Evolutionary conservation across 306 rosid genomes (phyloP).

Genomic region (Quercus engelmannii): DNA sequence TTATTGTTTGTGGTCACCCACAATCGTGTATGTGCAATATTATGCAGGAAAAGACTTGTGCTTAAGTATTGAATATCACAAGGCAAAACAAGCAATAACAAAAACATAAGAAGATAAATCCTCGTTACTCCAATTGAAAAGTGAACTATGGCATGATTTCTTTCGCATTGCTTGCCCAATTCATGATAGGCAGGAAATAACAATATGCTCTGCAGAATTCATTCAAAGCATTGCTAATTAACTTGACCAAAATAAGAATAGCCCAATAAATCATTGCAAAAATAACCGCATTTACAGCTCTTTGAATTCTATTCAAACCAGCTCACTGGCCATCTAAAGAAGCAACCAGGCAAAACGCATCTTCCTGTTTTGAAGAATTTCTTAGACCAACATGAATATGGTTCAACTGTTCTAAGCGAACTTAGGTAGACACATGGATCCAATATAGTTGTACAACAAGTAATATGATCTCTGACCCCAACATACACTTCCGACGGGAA

Average conservation of each 20-base stretch:
- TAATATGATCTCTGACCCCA: constrained; percentile 3
- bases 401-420: background rate
- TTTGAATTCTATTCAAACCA: background rate
- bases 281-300: background rate
- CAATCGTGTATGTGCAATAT: background rate
- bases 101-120: background rate
- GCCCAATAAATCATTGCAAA: background rate
- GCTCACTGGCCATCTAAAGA: background rate
- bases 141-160: background rate
- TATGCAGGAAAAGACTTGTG: background rate
- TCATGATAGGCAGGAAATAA: background rate
- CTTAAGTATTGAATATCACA: background rate
- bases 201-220: background rate
- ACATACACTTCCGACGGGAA: constrained; percentile 8
- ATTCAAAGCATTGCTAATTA: background rate
- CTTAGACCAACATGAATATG: background rate
- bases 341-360: background rate
- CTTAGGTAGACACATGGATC: constrained; percentile 5
- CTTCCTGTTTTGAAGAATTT: background rate
- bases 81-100: background rate
- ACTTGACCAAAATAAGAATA: background rate
- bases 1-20: background rate
- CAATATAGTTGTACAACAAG: background rate
- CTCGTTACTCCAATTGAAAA: background rate
- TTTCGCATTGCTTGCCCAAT: background rate